These are phyloP conservation scores for Solanum megistacrolobum DNA, from an alignment of 257 asterid species.

Conservation along the genomic window DNA sequence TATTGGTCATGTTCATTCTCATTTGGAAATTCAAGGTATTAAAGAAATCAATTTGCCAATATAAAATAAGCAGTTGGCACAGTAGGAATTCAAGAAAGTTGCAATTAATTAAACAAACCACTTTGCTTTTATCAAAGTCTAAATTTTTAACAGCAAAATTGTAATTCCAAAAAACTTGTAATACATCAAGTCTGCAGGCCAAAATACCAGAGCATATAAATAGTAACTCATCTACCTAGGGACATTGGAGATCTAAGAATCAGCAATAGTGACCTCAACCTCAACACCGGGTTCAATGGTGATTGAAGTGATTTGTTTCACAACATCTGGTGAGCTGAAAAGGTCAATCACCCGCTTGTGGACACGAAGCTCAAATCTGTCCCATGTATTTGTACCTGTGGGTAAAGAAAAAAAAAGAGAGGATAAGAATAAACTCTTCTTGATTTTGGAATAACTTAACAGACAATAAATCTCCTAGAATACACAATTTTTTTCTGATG, in stretches of 20 bases:
- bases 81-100: background rate
- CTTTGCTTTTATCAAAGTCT: background rate
- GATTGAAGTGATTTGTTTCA: background rate
- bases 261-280: slow-evolving; percentile 3
- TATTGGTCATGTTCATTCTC: background rate
- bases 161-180: background rate
- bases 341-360: slow-evolving; percentile 1
- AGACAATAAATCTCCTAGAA: background rate
- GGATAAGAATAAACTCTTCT: background rate
- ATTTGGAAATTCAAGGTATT: background rate
- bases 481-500: no score
- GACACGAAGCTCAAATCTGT: slow-evolving; percentile 1
- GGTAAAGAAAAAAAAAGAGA: background rate
- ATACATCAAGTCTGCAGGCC: background rate
- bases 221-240: background rate
- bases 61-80: background rate
- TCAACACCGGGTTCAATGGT: slow-evolving; percentile 5
- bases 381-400: background rate
- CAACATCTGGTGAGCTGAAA: background rate
- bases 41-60: background rate
- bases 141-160: background rate
- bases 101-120: background rate
- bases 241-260: background rate
- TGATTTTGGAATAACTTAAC: background rate
- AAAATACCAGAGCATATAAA: background rate